Evolutionary conservation across 768 basidiomycete species (phyloP).

Genomic region (Galerina sulciceps): DNA sequence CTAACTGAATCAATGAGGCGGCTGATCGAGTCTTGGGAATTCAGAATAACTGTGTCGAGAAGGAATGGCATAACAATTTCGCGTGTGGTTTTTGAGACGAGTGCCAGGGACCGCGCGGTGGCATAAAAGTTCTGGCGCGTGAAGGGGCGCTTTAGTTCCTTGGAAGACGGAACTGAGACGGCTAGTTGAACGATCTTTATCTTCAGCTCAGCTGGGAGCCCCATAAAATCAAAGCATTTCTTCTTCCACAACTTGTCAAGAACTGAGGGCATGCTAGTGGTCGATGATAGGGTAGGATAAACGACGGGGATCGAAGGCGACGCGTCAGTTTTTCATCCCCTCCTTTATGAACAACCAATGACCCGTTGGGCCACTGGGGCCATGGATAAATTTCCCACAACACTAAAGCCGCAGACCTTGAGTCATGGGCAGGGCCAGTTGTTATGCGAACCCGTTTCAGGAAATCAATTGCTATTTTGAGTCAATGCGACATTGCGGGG

Average conservation of each 20-base stretch:
- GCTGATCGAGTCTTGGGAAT: neutral
- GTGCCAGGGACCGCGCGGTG: neutral
- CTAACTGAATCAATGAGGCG: neutral
- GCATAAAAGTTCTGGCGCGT: neutral
- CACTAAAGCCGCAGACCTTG: too few species aligned
- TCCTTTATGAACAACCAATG: too few species aligned
- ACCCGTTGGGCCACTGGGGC: too few species aligned
- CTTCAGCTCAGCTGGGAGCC: neutral
- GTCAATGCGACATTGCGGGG: too few species aligned
- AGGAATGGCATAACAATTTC: neutral
- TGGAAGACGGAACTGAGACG: neutral
- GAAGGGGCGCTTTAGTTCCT: neutral
- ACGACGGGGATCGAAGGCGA: too few species aligned
- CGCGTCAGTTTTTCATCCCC: too few species aligned
- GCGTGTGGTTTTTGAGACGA: neutral
- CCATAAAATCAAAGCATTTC: neutral
- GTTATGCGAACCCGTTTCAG: too few species aligned
- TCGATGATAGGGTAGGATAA: neutral
- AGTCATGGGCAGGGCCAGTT: too few species aligned
- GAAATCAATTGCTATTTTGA: too few species aligned
- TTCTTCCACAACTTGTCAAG: slow-evolving; percentile 44
- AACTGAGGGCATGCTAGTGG: neutral
- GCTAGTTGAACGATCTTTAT: neutral
- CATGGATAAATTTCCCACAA: too few species aligned
- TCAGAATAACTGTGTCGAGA: neutral